Evolutionary conservation across 495 filamentous ascomycete genomes (phyloP).

Genomic region (Astrocystis sublimbata): DNA sequence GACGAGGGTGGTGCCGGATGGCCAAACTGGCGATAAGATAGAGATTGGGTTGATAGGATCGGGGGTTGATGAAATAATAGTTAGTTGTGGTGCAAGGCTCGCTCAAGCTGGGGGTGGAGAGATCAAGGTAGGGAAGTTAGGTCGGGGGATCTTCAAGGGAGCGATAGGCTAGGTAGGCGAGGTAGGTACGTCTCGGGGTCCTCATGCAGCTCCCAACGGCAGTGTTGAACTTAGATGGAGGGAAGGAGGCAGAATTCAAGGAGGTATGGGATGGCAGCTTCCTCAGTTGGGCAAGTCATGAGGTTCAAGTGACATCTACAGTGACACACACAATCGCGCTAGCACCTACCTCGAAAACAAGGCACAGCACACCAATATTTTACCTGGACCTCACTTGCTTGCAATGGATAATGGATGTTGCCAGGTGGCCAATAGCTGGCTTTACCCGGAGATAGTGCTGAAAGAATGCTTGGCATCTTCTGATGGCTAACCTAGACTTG

Average conservation of each 20-base stretch:
- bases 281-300: background rate
- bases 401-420: constrained; percentile 22
- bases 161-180: too few relatives aligned
- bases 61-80: background rate
- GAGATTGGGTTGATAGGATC: background rate
- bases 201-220: background rate
- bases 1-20: background rate
- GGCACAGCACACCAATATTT: background rate
- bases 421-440: constrained; percentile 32
- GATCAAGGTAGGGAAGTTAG: background rate
- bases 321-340: background rate
- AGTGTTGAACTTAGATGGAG: background rate
- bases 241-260: background rate
- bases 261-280: too few relatives aligned
- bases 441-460: background rate
- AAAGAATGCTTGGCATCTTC: background rate
- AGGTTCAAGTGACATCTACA: constrained; percentile 3
- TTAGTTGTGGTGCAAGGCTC: too few relatives aligned
- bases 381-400: background rate
- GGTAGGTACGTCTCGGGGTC: background rate
- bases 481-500: too few relatives aligned
- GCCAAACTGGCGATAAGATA: background rate
- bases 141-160: too few relatives aligned
- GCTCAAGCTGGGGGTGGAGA: background rate
- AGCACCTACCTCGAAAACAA: background rate